Evolutionary conservation across 257 asterid species (phyloP).

Genomic region (Echium plantagineum): DNA sequence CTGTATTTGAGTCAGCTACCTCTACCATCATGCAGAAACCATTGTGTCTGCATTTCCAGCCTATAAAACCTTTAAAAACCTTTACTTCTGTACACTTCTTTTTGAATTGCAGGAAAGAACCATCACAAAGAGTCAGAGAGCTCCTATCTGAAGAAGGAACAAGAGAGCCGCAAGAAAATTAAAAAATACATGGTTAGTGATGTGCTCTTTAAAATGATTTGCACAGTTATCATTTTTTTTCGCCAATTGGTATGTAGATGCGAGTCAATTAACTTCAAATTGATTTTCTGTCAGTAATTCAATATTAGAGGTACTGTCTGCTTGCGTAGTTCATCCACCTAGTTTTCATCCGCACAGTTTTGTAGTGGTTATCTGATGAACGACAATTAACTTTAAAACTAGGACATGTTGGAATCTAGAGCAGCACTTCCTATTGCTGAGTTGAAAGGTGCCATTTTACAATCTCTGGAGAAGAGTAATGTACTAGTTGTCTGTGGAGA

Average conservation of each 20-base stretch:
- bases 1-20: background rate
- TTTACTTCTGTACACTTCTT: background rate
- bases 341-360: background rate
- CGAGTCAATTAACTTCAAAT: slow-evolving; percentile 9
- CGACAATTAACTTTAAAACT: slow-evolving; percentile 13
- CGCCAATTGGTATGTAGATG: slow-evolving; percentile 4
- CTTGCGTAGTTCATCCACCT: too few relatives aligned
- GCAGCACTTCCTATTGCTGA: slow-evolving; percentile 79
- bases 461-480: slow-evolving; percentile 52
- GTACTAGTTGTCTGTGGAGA: slow-evolving; percentile 92
- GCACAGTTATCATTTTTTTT: slow-evolving; percentile 4
- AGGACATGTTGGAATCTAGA: slow-evolving; percentile 79
- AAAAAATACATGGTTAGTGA: slow-evolving; percentile 62
- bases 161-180: slow-evolving; percentile 47
- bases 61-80: background rate
- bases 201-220: background rate
- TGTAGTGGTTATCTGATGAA: background rate
- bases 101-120: slow-evolving; percentile 29
- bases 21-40: background rate
- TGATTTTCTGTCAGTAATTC: background rate
- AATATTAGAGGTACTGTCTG: background rate
- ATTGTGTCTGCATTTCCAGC: background rate
- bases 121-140: slow-evolving; percentile 44
- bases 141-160: slow-evolving; percentile 48
- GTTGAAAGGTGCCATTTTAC: slow-evolving; percentile 58